Evolutionary conservation across 2,329 filamentous ascomycete species (phyloP).

Genomic region (Xylariales sp.): DNA sequence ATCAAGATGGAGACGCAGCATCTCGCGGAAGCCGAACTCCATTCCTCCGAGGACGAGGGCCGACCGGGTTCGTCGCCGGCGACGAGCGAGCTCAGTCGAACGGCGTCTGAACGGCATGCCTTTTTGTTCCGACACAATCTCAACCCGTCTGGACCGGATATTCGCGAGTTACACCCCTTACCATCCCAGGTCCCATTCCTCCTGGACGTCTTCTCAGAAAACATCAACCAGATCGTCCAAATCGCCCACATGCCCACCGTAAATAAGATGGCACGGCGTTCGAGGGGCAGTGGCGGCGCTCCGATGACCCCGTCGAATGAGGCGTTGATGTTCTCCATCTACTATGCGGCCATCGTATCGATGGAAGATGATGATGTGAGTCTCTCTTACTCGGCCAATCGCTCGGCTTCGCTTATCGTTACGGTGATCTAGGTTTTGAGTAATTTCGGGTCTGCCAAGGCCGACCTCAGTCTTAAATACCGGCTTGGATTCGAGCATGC

Average conservation of each 20-base stretch:
- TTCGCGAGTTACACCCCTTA: conserved; percentile 60
- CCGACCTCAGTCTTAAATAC: conserved; percentile 54
- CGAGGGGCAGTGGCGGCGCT: conserved; percentile 49
- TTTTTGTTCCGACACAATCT: conserved; percentile 64
- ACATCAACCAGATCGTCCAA: conserved; percentile 59
- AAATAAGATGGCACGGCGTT: conserved; percentile 52
- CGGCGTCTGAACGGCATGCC: conserved; percentile 59
- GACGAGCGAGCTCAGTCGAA: conserved; percentile 55
- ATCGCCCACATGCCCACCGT: conserved; percentile 61
- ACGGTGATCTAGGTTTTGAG: conserved; percentile 41
- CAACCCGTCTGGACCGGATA: conserved; percentile 45
- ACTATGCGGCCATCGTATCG: conserved; percentile 65
- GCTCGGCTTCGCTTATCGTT: conserved; percentile 6
- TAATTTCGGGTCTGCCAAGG: conserved; percentile 56
- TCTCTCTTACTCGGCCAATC: conserved; percentile 4
- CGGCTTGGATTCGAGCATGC: conserved; percentile 59
- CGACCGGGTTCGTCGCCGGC: conserved; percentile 47
- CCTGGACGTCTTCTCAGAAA: conserved; percentile 62
- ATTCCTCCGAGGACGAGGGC: conserved; percentile 55
- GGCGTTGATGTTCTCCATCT: conserved; percentile 67
- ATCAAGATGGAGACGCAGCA: conserved; percentile 56
- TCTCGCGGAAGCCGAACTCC: conserved; percentile 50
- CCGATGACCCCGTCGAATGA: conserved; percentile 58
- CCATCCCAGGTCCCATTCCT: conserved; percentile 67
- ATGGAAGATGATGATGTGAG: conserved; percentile 69